Conservation (phyloP, 345 rosid species). For the Psidium friedrichsthalianum region DNA sequence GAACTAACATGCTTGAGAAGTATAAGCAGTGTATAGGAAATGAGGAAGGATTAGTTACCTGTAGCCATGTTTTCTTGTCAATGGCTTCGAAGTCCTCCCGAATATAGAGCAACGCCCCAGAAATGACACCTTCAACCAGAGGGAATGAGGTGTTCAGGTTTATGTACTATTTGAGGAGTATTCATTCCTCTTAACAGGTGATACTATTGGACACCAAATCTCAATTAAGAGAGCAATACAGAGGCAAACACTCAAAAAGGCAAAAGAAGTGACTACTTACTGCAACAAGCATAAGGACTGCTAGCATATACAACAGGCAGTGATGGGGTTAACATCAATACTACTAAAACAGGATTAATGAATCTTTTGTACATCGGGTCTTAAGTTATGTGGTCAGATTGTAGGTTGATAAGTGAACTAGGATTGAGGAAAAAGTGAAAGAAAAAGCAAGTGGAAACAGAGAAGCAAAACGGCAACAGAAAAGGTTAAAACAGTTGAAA, state of each 20-base stretch:
- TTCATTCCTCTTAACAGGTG: background rate
- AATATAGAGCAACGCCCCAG: conserved; percentile 82
- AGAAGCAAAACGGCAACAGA: background rate
- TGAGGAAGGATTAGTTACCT: conserved; percentile 15
- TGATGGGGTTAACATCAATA: background rate
- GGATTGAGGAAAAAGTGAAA: background rate
- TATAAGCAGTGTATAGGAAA: background rate
- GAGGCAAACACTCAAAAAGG: background rate
- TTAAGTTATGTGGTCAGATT: background rate
- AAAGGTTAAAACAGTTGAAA: background rate
- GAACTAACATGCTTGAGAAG: background rate
- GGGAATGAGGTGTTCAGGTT: background rate
- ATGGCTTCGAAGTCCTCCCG: conserved; percentile 60
- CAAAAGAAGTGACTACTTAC: background rate
- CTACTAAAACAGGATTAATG: background rate
- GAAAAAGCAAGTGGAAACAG: background rate
- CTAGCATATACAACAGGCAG: background rate
- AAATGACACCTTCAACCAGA: conserved; percentile 52
- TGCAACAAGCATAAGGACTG: background rate
- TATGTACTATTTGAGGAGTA: background rate
- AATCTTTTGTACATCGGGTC: background rate
- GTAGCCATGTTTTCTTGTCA: conserved; percentile 55
- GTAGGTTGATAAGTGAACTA: background rate
- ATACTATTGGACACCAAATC: background rate
- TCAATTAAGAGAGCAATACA: background rate